Conservation (phyloP, 148 eudicot genomes). For the Limonium bicolor region DNA sequence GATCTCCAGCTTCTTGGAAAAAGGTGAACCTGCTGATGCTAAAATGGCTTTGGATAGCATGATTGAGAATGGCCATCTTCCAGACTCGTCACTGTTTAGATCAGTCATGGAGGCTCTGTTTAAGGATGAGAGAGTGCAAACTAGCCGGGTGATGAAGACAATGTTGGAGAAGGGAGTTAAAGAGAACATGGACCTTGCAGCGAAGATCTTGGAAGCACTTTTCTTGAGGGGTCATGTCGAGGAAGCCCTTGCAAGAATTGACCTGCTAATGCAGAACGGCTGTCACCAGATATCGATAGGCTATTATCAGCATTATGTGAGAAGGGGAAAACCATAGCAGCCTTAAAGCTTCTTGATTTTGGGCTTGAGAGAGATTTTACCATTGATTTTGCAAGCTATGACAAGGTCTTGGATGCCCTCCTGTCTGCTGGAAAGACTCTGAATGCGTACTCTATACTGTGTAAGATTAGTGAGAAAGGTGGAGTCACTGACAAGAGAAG, state of each 20-base stretch:
- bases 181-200: slow-evolving; percentile 66
- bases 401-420: slow-evolving; percentile 77
- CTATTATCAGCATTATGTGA: slow-evolving; percentile 53
- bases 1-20: slow-evolving; percentile 58
- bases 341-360: slow-evolving; percentile 69
- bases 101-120: slow-evolving; percentile 75
- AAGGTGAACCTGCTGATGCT: slow-evolving; percentile 81
- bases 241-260: slow-evolving; percentile 88
- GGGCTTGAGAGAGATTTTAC: slow-evolving; percentile 62
- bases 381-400: slow-evolving; percentile 50
- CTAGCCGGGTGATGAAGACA: slow-evolving; percentile 78
- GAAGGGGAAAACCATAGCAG: slow-evolving; percentile 79
- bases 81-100: slow-evolving; percentile 55
- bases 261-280: slow-evolving; percentile 61
- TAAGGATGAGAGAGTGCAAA: slow-evolving; percentile 81
- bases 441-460: slow-evolving; percentile 80
- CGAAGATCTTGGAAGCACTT: slow-evolving; percentile 71
- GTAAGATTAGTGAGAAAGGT: slow-evolving; percentile 67
- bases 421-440: slow-evolving; percentile 80
- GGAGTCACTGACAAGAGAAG: slow-evolving; percentile 41
- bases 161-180: slow-evolving; percentile 88
- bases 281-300: slow-evolving; percentile 37
- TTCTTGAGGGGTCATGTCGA: slow-evolving; percentile 84
- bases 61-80: slow-evolving; percentile 75
- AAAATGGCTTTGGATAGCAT: slow-evolving; percentile 65